A percentile compares a stretch with the other conserved stretches of the same genome.
These are phyloP conservation scores for Rhinocladiella similis DNA, from an alignment of 2,329 filamentous ascomycete genomes.

Conservation along the genomic window DNA sequence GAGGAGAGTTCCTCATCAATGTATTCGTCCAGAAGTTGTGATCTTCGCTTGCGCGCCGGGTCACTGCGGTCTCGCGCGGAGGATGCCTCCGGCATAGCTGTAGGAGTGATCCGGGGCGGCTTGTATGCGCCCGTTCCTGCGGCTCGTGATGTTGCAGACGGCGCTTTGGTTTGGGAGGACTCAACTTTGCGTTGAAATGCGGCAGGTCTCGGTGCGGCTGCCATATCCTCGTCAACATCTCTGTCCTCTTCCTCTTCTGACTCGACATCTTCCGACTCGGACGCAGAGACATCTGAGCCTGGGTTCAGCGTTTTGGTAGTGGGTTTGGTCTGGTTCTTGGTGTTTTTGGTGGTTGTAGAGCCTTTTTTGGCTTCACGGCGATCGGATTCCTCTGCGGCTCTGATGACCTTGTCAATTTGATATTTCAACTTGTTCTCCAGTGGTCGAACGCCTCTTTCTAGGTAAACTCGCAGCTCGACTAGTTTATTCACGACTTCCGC, in stretches of 20 bases:
- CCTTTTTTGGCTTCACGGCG: constrained; percentile 41
- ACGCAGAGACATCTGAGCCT: constrained; percentile 39
- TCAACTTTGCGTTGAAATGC: constrained; percentile 19
- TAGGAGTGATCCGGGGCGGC: constrained; percentile 84
- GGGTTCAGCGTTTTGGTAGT: constrained; percentile 35
- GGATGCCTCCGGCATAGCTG: constrained; percentile 66
- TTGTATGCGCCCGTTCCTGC: constrained; percentile 69
- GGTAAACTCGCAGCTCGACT: constrained; percentile 85
- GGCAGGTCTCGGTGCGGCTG: constrained; percentile 15
- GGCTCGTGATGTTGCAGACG: constrained; percentile 5
- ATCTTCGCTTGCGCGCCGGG: constrained; percentile 61
- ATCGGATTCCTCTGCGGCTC: constrained; percentile 75
- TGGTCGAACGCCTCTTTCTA: constrained; percentile 89
- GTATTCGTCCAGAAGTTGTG: constrained; percentile 88
- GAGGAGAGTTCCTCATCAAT: constrained; percentile 79
- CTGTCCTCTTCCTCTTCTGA: constrained; percentile 58
- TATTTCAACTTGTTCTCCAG: constrained; percentile 89
- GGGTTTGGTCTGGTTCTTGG: constrained; percentile 29
- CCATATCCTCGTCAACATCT: constrained; percentile 51
- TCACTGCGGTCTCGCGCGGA: constrained; percentile 61
- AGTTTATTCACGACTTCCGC: constrained; percentile 79
- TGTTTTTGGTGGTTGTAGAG: constrained; percentile 28
- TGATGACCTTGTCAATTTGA: constrained; percentile 91
- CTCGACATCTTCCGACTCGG: constrained; percentile 42
- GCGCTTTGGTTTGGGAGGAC: background rate